A percentile compares a stretch with the other conserved stretches of the same genome.
Evolutionary conservation across 1,284 basidiomycete genomes (phyloP).

Genomic region (Ustilago curta): DNA sequence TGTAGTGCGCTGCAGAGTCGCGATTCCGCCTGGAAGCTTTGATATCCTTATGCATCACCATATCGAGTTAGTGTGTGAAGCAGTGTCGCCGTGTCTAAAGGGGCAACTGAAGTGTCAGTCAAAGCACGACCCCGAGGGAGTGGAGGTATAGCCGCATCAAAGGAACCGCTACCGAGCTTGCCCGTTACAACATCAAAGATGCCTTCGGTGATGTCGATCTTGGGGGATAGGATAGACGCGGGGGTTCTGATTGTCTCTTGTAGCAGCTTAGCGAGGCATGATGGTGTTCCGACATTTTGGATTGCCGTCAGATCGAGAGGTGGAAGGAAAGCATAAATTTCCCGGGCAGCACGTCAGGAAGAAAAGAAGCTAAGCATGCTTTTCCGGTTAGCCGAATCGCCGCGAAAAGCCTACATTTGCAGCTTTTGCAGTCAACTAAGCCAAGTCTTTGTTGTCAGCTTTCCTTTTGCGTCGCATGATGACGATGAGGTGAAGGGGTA

Average conservation of each 20-base stretch:
- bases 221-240: background rate
- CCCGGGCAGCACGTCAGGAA: background rate
- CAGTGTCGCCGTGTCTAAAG: background rate
- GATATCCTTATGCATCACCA: too few species aligned
- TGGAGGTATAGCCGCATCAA: background rate
- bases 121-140: background rate
- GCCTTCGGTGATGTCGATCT: background rate
- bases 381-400: slow-evolving; percentile 5
- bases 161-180: too few species aligned
- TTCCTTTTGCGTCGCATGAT: too few species aligned
- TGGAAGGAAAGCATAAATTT: background rate
- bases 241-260: too few species aligned
- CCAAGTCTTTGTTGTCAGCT: too few species aligned
- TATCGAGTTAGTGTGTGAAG: background rate
- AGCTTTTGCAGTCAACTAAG: too few species aligned
- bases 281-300: too few species aligned
- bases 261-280: too few species aligned
- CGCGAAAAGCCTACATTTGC: background rate
- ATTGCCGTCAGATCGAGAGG: background rate
- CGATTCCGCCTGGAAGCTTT: too few species aligned
- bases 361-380: background rate
- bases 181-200: too few species aligned
- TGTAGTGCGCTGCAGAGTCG: slow-evolving; percentile 4
- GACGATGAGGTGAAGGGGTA: too few species aligned
- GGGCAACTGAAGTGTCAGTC: too few species aligned